phyloP scores from a whole-genome alignment of 1,284 basidiomycete genomes.

The Apiotrichum mycotoxinovorans region DNA sequence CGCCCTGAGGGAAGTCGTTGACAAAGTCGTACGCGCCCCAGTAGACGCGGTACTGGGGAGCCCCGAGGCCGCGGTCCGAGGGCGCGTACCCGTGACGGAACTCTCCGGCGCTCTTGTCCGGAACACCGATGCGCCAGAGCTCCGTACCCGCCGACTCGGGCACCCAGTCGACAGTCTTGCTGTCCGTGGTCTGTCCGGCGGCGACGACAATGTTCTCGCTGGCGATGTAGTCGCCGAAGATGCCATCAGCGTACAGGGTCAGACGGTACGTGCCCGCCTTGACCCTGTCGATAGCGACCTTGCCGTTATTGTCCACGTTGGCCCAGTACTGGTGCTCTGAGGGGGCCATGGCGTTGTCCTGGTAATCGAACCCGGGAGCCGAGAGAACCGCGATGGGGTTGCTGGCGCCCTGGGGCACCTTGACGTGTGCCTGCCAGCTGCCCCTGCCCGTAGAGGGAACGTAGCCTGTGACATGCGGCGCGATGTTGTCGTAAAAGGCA shows the following conservation, averaged over 20 bases:
- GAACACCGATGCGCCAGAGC: constrained; percentile 36
- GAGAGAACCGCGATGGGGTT: constrained; percentile 31
- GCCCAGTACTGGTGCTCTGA: constrained; percentile 40
- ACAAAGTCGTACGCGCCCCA: constrained; percentile 34
- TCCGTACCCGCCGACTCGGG: constrained; percentile 31
- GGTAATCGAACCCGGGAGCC: constrained; percentile 30
- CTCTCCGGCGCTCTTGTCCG: constrained; percentile 32
- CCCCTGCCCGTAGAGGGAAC: constrained; percentile 25
- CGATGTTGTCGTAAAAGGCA: constrained; percentile 39
- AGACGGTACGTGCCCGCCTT: constrained; percentile 38
- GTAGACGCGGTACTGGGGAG: constrained; percentile 31
- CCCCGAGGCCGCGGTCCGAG: constrained; percentile 22
- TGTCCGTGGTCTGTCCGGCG: constrained; percentile 19
- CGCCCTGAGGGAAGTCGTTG: constrained; percentile 33
- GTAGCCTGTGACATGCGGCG: constrained; percentile 29
- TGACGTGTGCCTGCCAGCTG: constrained; percentile 22
- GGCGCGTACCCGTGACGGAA: constrained; percentile 27
- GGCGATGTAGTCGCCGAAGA: constrained; percentile 36
- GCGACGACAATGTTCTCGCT: constrained; percentile 26
- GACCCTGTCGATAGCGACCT: constrained; percentile 28
- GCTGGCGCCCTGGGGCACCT: constrained; percentile 23
- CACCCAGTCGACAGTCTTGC: constrained; percentile 20
- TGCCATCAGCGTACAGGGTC: constrained; percentile 38
- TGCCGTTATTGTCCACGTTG: constrained; percentile 25
- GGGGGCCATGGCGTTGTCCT: constrained; percentile 28